A percentile compares a stretch with the other conserved stretches of the same genome.
These are phyloP conservation scores for Mikania micrantha DNA, from an alignment of 129 eudicot genomes.

Conservation along the genomic window DNA sequence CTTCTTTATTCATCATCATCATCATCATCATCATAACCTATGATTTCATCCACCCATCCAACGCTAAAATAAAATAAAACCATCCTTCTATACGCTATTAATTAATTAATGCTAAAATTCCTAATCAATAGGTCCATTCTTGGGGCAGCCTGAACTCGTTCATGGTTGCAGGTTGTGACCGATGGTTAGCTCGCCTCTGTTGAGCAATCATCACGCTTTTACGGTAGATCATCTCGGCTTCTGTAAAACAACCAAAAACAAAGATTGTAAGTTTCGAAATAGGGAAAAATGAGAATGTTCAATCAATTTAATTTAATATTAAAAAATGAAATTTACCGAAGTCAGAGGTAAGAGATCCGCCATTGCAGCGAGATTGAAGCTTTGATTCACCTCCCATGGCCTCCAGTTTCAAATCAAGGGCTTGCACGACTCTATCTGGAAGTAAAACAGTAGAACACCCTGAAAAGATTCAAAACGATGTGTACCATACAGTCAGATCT, in stretches of 20 bases:
- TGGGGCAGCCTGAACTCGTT: slow-evolving; percentile 60
- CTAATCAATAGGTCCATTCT: slow-evolving; percentile 78
- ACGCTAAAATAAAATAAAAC: slow-evolving; percentile 19
- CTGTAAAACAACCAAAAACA: slow-evolving; percentile 13
- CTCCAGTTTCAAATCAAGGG: slow-evolving; percentile 55
- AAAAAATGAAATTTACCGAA: slow-evolving; percentile 25
- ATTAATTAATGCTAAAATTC: neutral
- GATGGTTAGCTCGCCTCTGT: slow-evolving; percentile 27
- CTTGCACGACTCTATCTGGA: slow-evolving; percentile 73
- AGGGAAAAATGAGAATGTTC: neutral
- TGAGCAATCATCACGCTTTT: slow-evolving; percentile 25
- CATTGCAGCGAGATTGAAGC: slow-evolving; percentile 26
- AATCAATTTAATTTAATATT: too few relatives aligned
- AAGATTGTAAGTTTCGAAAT: neutral
- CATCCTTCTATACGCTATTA: slow-evolving; percentile 3
- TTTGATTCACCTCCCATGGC: slow-evolving; percentile 34
- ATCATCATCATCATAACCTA: neutral
- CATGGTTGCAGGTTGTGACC: slow-evolving; percentile 15
- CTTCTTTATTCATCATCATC: neutral
- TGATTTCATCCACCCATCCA: neutral
- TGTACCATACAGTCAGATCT: slow-evolving; percentile 5
- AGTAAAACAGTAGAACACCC: slow-evolving; percentile 65
- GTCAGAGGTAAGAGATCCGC: slow-evolving; percentile 14
- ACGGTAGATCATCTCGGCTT: slow-evolving; percentile 30
- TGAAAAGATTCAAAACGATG: neutral